Base-by-base conservation (phyloP, 1,284 basidiomycete species). In the Trichosporon coremiiforme region DNA sequence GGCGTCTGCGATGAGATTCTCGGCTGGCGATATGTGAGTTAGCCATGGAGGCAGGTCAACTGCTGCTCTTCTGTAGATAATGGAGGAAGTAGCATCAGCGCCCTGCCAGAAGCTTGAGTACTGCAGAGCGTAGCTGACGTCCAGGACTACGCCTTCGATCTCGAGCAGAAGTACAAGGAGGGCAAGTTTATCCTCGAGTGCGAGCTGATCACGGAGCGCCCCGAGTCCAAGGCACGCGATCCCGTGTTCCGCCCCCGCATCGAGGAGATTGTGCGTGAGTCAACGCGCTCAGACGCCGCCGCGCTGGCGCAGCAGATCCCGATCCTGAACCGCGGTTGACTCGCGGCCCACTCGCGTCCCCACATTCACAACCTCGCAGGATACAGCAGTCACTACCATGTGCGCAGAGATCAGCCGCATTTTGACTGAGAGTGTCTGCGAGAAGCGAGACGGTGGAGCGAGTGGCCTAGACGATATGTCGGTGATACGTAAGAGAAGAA, bases 131-230 rank as follows among this genome's bases (percentile, higher is more conserved):
- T 22, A 60, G 47, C 55, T 60, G 55, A 60, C 47, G 2, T n/a
- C 13, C 78, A 97, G 95, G 95, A 97, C 82, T 88, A 89, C 69
- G 96, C 96, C 6, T 98, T 90, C 80, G 94, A 97, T 79, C 79
- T 86, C 8, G 87, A 89, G 13, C 95, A 99, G 86, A 94, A 93
- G 84, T 99, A 99, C 88, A 99, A 99, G 83, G 96, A 99, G 86
- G 94, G 94, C 82, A 95, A 95, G 85, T 98, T 89, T 83, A 98
- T 99, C 81, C 90, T 99, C 70, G 96, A 99, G 84, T 90, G 93
- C 79, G 92, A 92, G 79, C 87, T 95, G 78, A 90, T 95, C 77
- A 75, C 73, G 22, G 84, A 85, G 71, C 76, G 74, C 35, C 75
- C 77, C 9, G 81, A 82, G 68, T 47, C 45, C 29, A 78, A 78